A percentile compares a stretch with the other conserved stretches of the same genome.
Evolutionary conservation across 768 basidiomycete species (phyloP).

Genomic region (Rhodosporidiobolus odoratus): DNA sequence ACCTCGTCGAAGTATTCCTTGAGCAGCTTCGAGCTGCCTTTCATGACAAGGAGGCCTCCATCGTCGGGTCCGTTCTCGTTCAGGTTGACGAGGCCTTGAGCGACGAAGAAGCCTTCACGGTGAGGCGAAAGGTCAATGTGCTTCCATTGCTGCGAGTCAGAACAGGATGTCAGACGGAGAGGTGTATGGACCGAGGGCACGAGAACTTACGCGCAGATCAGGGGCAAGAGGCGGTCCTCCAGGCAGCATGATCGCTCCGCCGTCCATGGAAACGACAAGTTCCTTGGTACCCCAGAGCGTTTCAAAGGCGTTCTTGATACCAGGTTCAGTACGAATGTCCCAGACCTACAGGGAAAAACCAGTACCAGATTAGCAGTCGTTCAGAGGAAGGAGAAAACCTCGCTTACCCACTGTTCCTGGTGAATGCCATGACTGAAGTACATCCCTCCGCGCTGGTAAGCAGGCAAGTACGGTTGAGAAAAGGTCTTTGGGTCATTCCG

Average conservation of each 20-base stretch:
- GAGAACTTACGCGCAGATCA: not conserved
- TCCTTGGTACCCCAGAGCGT: conserved; percentile 44
- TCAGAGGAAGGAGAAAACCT: not conserved
- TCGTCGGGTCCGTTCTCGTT: conserved; percentile 46
- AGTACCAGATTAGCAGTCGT: not conserved
- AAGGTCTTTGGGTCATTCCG: conserved; percentile 10
- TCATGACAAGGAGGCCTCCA: conserved; percentile 49
- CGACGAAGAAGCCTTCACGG: conserved; percentile 20
- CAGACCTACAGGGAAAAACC: conserved; percentile 30
- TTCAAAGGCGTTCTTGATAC: conserved; percentile 42
- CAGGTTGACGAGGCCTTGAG: conserved; percentile 39
- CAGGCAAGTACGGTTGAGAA: not conserved
- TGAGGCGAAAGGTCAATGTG: conserved; percentile 27
- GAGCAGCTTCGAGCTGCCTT: conserved; percentile 44
- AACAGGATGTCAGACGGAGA: not conserved
- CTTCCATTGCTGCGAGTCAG: conserved; percentile 15
- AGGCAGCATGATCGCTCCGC: conserved; percentile 39
- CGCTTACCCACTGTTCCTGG: conserved; percentile 26
- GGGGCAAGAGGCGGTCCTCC: conserved; percentile 9
- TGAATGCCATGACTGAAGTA: conserved; percentile 27
- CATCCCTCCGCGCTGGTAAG: conserved; percentile 38
- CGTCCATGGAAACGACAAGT: conserved; percentile 42
- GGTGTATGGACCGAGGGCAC: not conserved
- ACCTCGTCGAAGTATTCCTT: conserved; percentile 45
- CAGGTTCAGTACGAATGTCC: conserved; percentile 36